Conservation (phyloP, 1,284 basidiomycete species). For the Cutaneotrichosporon sp. region DNA sequence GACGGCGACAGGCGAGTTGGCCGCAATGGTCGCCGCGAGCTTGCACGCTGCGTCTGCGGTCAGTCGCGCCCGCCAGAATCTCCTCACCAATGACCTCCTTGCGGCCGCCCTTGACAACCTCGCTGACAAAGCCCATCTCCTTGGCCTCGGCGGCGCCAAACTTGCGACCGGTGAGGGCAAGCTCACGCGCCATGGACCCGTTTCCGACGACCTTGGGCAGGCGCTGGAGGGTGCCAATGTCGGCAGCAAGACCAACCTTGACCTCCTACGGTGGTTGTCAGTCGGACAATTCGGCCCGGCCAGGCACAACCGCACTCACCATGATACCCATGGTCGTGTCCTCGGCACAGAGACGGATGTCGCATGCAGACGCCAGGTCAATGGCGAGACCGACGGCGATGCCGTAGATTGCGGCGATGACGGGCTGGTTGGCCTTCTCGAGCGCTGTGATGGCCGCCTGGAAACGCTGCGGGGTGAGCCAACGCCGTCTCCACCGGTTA, state of each 20-base stretch:
- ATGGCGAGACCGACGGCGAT: constrained; percentile 65
- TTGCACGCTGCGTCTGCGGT: constrained; percentile 57
- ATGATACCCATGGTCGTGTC: constrained; percentile 70
- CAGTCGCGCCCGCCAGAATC: not conserved
- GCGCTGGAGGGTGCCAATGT: constrained; percentile 81
- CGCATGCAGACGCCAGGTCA: constrained; percentile 72
- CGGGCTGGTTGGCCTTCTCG: constrained; percentile 70
- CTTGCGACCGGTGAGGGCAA: constrained; percentile 68
- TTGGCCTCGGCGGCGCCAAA: constrained; percentile 69
- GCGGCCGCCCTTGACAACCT: constrained; percentile 63
- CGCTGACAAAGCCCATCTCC: constrained; percentile 70
- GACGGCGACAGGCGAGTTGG: constrained; percentile 77
- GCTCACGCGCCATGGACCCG: constrained; percentile 69
- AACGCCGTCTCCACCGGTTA: not conserved
- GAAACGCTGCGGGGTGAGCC: constrained; percentile 50
- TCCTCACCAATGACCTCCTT: constrained; percentile 50
- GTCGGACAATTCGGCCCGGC: not conserved
- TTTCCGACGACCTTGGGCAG: constrained; percentile 78
- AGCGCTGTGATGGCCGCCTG: constrained; percentile 67
- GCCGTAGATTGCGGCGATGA: constrained; percentile 79
- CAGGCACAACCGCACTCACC: constrained; percentile 52
- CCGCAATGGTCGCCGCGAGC: constrained; percentile 63
- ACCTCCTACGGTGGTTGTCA: constrained; percentile 63
- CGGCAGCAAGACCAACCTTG: constrained; percentile 81
- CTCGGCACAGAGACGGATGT: constrained; percentile 68